Conservation (phyloP, 1,284 basidiomycete species). For the Pisolithus thermaeus region DNA sequence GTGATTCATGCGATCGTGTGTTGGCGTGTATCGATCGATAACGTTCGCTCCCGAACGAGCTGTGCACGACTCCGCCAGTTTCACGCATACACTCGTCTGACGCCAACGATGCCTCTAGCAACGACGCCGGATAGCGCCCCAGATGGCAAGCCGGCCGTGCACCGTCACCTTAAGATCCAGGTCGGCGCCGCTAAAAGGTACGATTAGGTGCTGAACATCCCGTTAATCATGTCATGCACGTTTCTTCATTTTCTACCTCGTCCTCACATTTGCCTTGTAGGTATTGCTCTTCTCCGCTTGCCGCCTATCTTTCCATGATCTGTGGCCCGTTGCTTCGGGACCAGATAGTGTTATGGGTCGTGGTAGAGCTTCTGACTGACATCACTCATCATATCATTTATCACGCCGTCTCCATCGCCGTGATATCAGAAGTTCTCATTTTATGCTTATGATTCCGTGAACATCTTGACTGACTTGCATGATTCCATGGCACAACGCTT, state of each 20-base stretch:
- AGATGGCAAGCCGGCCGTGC: constrained; percentile 33
- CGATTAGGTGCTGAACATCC: constrained; percentile 11
- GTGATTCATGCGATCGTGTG: neutral
- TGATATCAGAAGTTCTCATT: neutral
- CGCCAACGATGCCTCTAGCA: neutral
- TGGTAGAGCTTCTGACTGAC: constrained; percentile 13
- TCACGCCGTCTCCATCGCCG: neutral
- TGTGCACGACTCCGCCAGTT: neutral
- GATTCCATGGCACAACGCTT: neutral
- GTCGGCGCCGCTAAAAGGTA: constrained; percentile 69
- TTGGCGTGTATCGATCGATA: neutral
- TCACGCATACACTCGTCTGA: neutral
- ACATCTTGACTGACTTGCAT: neutral
- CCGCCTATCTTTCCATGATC: constrained; percentile 18
- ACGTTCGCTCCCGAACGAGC: neutral
- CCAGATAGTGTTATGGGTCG: neutral
- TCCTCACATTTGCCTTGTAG: neutral
- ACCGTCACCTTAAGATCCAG: constrained; percentile 79
- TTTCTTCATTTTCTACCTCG: neutral
- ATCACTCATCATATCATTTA: constrained; percentile 4
- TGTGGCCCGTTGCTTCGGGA: neutral
- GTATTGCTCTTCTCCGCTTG: constrained; percentile 5
- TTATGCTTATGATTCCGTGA: neutral
- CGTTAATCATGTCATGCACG: neutral
- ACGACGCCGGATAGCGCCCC: constrained; percentile 4